A percentile compares a stretch with the other conserved stretches of the same genome.
Conservation (phyloP, 2,329 filamentous ascomycete species). For the Colletotrichum agaves region DNA sequence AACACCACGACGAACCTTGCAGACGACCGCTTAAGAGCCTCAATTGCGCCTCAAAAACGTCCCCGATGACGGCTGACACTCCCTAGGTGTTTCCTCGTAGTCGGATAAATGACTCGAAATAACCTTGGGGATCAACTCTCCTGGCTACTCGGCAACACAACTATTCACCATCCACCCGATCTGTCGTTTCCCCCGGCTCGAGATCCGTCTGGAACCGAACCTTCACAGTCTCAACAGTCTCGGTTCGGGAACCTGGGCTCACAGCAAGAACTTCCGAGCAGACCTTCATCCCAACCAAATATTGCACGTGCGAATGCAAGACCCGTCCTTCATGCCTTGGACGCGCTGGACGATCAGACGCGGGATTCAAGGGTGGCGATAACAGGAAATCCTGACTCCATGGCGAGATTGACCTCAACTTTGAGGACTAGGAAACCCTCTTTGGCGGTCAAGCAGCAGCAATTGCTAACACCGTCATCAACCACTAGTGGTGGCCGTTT, state of each 20-base stretch:
- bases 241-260: slow-evolving; percentile 19
- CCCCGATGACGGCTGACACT: slow-evolving; percentile 26
- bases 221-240: slow-evolving; percentile 36
- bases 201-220: slow-evolving; percentile 40
- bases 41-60: background rate
- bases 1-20: slow-evolving; percentile 27
- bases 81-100: slow-evolving; percentile 24
- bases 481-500: slow-evolving; percentile 45
- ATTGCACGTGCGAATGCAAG: slow-evolving; percentile 5
- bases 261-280: slow-evolving; percentile 20
- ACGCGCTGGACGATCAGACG: slow-evolving; percentile 10
- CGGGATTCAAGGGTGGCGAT: slow-evolving; percentile 26
- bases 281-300: background rate
- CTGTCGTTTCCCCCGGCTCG: slow-evolving; percentile 50
- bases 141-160: slow-evolving; percentile 65
- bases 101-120: slow-evolving; percentile 70
- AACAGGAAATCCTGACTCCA: slow-evolving; percentile 44
- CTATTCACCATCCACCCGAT: slow-evolving; percentile 52
- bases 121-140: slow-evolving; percentile 67
- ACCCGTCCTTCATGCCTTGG: slow-evolving; percentile 17
- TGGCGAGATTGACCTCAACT: slow-evolving; percentile 58
- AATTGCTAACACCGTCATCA: slow-evolving; percentile 54
- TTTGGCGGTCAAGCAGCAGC: slow-evolving; percentile 54
- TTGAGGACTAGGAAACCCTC: slow-evolving; percentile 57
- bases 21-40: slow-evolving; percentile 21